A percentile compares a stretch with the other conserved stretches of the same genome.
phyloP scores from a whole-genome alignment of 2,329 filamentous ascomycete genomes.

The Hymenoscyphus fraxineus region DNA sequence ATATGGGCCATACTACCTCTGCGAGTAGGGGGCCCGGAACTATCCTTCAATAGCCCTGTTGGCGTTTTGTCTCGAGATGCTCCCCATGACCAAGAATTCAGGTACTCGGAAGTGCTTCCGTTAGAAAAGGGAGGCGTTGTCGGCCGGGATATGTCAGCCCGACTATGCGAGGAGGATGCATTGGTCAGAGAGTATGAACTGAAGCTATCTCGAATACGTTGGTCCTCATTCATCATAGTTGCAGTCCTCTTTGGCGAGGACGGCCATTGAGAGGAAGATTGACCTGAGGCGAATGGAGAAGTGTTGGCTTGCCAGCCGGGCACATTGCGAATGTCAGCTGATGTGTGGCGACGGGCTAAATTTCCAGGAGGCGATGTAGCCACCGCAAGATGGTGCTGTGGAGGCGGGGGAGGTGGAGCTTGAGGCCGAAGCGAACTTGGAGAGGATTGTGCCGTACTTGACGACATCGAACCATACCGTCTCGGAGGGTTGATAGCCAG shows the following conservation, averaged over 20 bases:
- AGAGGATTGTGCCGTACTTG: constrained; percentile 69
- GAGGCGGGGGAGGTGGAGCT: constrained; percentile 56
- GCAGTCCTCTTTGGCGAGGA: constrained; percentile 57
- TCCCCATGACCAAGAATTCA: constrained; percentile 36
- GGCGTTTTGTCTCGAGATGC: constrained; percentile 29
- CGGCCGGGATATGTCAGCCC: constrained; percentile 32
- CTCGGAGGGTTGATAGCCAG: constrained; percentile 71
- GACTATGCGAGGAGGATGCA: constrained; percentile 28
- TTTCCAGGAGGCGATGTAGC: constrained; percentile 63
- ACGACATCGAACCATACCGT: constrained; percentile 88
- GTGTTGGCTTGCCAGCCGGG: constrained; percentile 68
- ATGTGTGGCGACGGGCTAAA: constrained; percentile 81
- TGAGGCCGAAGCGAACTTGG: constrained; percentile 69
- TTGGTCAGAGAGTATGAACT: constrained; percentile 57
- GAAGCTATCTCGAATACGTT: constrained; percentile 58
- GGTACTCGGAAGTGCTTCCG: constrained; percentile 29
- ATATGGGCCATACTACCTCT: constrained; percentile 71
- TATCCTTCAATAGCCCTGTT: constrained; percentile 37
- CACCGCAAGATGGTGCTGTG: constrained; percentile 62
- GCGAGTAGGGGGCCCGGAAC: constrained; percentile 58
- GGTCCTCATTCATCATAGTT: constrained; percentile 48
- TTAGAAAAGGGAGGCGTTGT: constrained; percentile 34
- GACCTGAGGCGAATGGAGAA: constrained; percentile 64
- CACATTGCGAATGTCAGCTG: constrained; percentile 82
- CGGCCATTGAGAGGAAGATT: constrained; percentile 61